Percentiles rank a stretch among this genome's conserved stretches.
phyloP scores from a whole-genome alignment of 2,329 filamentous ascomycete species.

The Cyclaneusma minus region DNA sequence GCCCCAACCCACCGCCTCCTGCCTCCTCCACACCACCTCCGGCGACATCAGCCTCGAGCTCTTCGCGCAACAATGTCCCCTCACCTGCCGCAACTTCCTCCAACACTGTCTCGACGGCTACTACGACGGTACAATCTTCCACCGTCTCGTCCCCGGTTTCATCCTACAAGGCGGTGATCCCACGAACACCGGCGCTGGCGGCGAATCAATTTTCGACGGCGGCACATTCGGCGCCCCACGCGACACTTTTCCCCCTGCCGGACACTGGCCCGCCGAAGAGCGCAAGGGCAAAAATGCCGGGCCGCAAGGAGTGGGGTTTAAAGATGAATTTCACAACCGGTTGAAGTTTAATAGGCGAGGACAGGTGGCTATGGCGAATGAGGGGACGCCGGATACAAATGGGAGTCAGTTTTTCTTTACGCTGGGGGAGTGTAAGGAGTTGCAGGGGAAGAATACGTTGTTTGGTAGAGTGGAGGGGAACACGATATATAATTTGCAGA shows the following conservation, averaged over 20 bases:
- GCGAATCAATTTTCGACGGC: slow-evolving; percentile 83
- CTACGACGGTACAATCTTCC: slow-evolving; percentile 87
- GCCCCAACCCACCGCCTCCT: slow-evolving; percentile 84
- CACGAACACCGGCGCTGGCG: slow-evolving; percentile 80
- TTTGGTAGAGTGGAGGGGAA: slow-evolving; percentile 88
- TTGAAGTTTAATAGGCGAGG: slow-evolving; percentile 88
- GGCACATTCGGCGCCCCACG: slow-evolving; percentile 43
- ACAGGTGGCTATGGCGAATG: slow-evolving; percentile 91
- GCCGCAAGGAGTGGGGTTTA: slow-evolving; percentile 42
- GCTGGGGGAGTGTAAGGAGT: slow-evolving; percentile 65
- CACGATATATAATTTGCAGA: slow-evolving; percentile 89
- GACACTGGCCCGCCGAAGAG: slow-evolving; percentile 47
- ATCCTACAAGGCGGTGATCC: slow-evolving; percentile 92
- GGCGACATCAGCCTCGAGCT: slow-evolving; percentile 86
- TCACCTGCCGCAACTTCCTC: slow-evolving; percentile 88
- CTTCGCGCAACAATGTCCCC: slow-evolving; percentile 85
- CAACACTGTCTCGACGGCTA: slow-evolving; percentile 92
- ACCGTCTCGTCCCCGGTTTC: slow-evolving; percentile 82
- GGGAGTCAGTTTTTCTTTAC: slow-evolving; percentile 97
- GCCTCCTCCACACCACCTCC: slow-evolving; percentile 74
- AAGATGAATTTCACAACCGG: slow-evolving; percentile 81
- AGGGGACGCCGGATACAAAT: slow-evolving; percentile 62
- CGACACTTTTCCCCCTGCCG: slow-evolving; percentile 45
- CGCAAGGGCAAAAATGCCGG: slow-evolving; percentile 46
- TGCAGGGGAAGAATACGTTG: slow-evolving; percentile 81